phyloP scores from a whole-genome alignment of 2,329 filamentous ascomycete genomes.

The Alternaria consortialis region DNA sequence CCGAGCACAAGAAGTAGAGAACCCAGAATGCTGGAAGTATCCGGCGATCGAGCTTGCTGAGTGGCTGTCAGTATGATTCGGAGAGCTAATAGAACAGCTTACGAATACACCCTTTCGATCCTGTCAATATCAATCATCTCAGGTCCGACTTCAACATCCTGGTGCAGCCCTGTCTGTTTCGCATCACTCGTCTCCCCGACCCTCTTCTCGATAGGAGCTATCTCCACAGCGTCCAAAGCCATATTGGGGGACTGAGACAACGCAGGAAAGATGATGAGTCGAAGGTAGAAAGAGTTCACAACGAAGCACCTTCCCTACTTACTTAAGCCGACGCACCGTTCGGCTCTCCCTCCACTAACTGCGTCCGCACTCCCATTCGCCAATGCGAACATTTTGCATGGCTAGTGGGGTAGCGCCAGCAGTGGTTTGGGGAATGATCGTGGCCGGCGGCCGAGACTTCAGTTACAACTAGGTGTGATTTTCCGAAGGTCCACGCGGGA shows the following conservation, averaged over 20 bases:
- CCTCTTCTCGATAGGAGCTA: conserved; percentile 29
- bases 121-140: conserved; percentile 47
- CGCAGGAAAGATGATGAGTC: conserved; percentile 18
- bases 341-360: conserved; percentile 5
- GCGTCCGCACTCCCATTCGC: conserved; percentile 21
- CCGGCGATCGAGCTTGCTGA: conserved; percentile 65
- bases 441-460: conserved; percentile 8
- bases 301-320: conserved; percentile 5
- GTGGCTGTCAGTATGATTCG: conserved; percentile 12
- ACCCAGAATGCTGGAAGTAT: conserved; percentile 82
- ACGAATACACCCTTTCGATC: conserved; percentile 51
- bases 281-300: not conserved
- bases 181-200: conserved; percentile 20
- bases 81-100: conserved; percentile 13
- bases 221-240: conserved; percentile 30
- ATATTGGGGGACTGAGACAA: conserved; percentile 19
- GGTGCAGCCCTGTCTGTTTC: conserved; percentile 39
- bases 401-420: conserved; percentile 36
- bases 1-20: conserved; percentile 90
- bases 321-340: conserved; percentile 32
- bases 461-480: not conserved
- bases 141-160: conserved; percentile 46
- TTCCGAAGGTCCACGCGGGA: conserved; percentile 12
- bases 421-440: conserved; percentile 21
- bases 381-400: conserved; percentile 21